A percentile compares a stretch with the other conserved stretches of the same genome.
Evolutionary conservation across 768 basidiomycete genomes (phyloP).

Genomic region (Xerocomellus chrysenteron): DNA sequence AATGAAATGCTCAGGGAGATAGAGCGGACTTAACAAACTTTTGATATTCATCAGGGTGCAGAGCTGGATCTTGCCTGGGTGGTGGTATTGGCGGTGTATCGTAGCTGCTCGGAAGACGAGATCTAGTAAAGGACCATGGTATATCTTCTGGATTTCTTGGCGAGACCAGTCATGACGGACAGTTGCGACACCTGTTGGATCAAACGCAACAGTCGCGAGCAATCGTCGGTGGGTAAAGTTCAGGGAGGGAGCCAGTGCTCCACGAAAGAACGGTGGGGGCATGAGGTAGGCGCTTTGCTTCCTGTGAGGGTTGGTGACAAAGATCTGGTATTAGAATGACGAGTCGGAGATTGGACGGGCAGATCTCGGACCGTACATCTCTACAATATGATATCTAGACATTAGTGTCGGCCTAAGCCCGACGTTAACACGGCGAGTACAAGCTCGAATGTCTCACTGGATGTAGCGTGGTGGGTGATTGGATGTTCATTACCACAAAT

Average conservation of each 20-base stretch:
- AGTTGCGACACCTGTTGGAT: conserved; percentile 2
- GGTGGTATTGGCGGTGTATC: conserved; percentile 83
- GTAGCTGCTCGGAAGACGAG: conserved; percentile 84
- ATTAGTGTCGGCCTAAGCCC: too few species aligned
- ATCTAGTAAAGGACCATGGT: conserved; percentile 82
- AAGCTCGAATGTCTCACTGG: neutral
- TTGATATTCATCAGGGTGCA: conserved; percentile 99
- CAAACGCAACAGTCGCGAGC: conserved; percentile 56
- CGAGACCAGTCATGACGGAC: conserved; percentile 70
- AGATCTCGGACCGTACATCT: neutral
- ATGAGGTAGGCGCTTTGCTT: conserved; percentile 5
- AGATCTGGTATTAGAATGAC: too few species aligned
- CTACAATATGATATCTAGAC: neutral
- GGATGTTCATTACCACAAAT: conserved; percentile 31
- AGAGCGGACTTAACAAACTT: conserved; percentile 52
- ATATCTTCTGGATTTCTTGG: conserved; percentile 81
- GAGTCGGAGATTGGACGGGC: conserved; percentile 6
- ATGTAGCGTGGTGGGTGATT: neutral
- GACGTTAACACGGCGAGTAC: neutral
- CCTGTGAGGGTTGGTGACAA: neutral
- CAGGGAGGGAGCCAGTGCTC: conserved; percentile 7
- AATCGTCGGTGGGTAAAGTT: conserved; percentile 38
- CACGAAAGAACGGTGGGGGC: conserved; percentile 8
- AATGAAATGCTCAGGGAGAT: conserved; percentile 16
- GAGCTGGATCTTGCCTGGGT: conserved; percentile 88